Evolutionary conservation across 352 stramenopile genomes (phyloP).

Genomic region (Phytophthora fragariae): DNA sequence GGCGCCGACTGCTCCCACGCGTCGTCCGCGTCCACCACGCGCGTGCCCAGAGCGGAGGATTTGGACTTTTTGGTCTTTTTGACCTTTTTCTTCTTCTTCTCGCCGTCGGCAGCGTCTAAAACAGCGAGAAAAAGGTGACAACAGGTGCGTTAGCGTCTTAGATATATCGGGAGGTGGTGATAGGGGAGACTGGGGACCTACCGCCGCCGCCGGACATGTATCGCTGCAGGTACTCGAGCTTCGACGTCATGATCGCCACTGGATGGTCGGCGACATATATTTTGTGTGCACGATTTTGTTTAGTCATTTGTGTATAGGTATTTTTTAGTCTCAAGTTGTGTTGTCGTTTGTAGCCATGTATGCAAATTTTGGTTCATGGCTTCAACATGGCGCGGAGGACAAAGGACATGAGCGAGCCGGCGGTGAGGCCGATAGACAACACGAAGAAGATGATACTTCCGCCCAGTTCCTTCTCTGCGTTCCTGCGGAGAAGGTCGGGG

Average conservation of each 20-base stretch:
- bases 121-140: background rate
- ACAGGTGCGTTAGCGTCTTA: constrained; percentile 12
- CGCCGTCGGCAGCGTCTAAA: constrained; percentile 32
- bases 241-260: constrained; percentile 56
- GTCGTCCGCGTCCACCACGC: constrained; percentile 70
- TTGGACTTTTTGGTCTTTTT: constrained; percentile 64
- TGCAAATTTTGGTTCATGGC: constrained; percentile 41
- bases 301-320: background rate
- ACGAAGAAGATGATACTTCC: constrained; percentile 88
- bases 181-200: constrained; percentile 21
- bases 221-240: constrained; percentile 84
- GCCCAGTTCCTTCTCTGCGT: constrained; percentile 74
- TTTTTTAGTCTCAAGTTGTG: constrained; percentile 2
- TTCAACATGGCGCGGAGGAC: constrained; percentile 80
- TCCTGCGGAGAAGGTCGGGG: constrained; percentile 56
- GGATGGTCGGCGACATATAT: background rate
- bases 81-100: constrained; percentile 69
- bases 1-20: constrained; percentile 60
- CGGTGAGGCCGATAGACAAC: constrained; percentile 74
- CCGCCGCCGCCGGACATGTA: constrained; percentile 61
- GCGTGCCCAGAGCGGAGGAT: constrained; percentile 28
- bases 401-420: constrained; percentile 82
- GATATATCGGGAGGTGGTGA: background rate
- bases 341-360: background rate
- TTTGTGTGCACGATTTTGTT: constrained; percentile 10